These are phyloP conservation scores for Quercus phellos DNA, from an alignment of 331 rosid genomes.

Conservation along the genomic window DNA sequence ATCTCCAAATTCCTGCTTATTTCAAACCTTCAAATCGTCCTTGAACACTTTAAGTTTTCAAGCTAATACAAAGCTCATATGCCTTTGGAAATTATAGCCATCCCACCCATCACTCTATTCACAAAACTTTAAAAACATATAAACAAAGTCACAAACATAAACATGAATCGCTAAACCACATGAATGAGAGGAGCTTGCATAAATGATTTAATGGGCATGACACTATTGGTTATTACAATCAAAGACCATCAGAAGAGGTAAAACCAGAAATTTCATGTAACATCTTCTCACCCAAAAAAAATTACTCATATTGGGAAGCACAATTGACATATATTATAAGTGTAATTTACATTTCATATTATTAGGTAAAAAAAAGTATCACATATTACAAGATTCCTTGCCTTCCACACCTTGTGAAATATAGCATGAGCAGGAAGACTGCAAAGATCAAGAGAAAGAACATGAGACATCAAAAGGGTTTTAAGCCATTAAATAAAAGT, in stretches of 20 bases:
- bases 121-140: no score
- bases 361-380: not conserved
- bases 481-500: conserved; percentile 3
- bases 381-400: conserved; percentile 19
- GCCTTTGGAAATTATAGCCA: no score
- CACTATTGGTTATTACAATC: not conserved
- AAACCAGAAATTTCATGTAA: not conserved
- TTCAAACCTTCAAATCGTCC: no score
- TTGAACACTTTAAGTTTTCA: no score
- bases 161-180: not conserved
- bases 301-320: not conserved
- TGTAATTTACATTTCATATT: not conserved
- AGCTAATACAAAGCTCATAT: no score
- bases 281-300: not conserved
- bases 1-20: no score
- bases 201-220: not conserved
- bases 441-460: conserved; percentile 13
- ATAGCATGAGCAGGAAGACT: conserved; percentile 14
- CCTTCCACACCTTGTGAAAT: conserved; percentile 7
- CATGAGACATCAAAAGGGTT: conserved; percentile 12
- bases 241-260: not conserved
- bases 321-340: not conserved
- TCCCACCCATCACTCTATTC: no score
- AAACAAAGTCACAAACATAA: no score
- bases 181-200: not conserved